Evolutionary conservation across 805 yeast genomes (phyloP), one percentile per base, ranked within the genome.

Genomic region (Candida pseudoglaebosa): DNA sequence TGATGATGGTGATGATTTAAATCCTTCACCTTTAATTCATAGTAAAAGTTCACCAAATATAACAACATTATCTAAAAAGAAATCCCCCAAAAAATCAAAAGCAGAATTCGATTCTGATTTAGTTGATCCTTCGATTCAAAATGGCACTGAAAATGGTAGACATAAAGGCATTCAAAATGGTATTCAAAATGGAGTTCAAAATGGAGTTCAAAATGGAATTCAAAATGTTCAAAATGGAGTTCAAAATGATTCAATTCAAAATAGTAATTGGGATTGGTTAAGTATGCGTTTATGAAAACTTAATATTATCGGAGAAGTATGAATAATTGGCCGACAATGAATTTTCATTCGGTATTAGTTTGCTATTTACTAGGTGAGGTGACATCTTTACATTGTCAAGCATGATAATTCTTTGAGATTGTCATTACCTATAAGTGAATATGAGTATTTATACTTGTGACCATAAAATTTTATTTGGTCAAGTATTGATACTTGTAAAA

Each of bases 1-100:
- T 37, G 48, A 53, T 24, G 76, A 71, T 48, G 79, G 78, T 12
- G 78, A 73, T 45, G 78, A 73, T 48, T 55, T 70, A 38, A 65
- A 69, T 47, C 77, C 79, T 1, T 67, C 76, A 3, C 65, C 73
- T 22, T 26, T 49, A 9, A 14, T n/a, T 20, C 29, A 35, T 19
- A 30, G 32, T 30, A 34, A 34, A 14, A 29, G 28, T 21, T 14
- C 18, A 12, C 21, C 24, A n/a, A 29, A 28, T 29, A 13, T 14
- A 5, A 12, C 19, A 4, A 12, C 5, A 15, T 8, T 22, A 4
- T 13, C 32, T 5, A 26, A 18, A 28, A 28, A 17, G 19, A 35
- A 35, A 10, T 28, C 32, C 3, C 28, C 28, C 13, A 19, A 26
- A 13, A 26, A 28, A 28, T 28, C 18, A 4, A 5, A 29, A 28